Percentiles rank a stretch among this genome's conserved stretches.
Conservation (phyloP, 2,329 filamentous ascomycete species). For the Aureobasidium sp. region DNA sequence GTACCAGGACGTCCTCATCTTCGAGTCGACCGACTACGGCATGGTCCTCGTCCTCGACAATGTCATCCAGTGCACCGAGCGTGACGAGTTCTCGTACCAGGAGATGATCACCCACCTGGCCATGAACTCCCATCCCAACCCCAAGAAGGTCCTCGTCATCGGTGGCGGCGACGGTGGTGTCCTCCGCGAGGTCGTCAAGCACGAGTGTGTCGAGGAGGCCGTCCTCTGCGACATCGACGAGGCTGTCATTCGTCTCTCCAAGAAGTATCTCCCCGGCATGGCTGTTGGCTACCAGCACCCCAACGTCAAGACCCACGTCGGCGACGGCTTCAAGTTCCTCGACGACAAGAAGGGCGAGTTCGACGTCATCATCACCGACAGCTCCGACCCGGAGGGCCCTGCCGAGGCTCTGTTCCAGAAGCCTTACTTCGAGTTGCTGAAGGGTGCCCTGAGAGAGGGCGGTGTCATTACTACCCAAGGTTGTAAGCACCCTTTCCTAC, state of each 20-base stretch:
- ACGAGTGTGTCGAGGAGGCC: slow-evolving; percentile 92
- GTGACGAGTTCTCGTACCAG: slow-evolving; percentile 94
- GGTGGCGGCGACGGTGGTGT: slow-evolving; percentile 96
- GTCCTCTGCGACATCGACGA: slow-evolving; percentile 98
- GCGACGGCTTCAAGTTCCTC: slow-evolving; percentile 98
- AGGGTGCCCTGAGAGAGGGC: slow-evolving; percentile 83
- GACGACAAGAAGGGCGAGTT: slow-evolving; percentile 94
- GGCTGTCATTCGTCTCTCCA: slow-evolving; percentile 96
- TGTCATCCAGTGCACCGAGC: slow-evolving; percentile 97
- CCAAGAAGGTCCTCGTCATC: slow-evolving; percentile 97
- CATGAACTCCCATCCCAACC: slow-evolving; percentile 97
- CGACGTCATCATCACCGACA: slow-evolving; percentile 99
- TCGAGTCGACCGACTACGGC: slow-evolving; percentile 95
- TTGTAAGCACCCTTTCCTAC: slow-evolving; percentile 71
- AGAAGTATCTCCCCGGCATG: slow-evolving; percentile 96
- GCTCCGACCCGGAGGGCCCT: slow-evolving; percentile 92
- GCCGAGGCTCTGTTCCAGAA: slow-evolving; percentile 97
- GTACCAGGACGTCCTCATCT: slow-evolving; percentile 98
- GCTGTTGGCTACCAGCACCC: slow-evolving; percentile 83
- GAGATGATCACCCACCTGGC: slow-evolving; percentile 99
- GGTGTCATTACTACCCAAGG: slow-evolving; percentile 99
- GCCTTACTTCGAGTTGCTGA: slow-evolving; percentile 92
- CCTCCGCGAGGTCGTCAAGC: slow-evolving; percentile 97
- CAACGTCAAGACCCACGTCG: slow-evolving; percentile 85
- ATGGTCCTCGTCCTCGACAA: slow-evolving; percentile 96